Evolutionary conservation across 208 protist species (phyloP).

Genomic region (Wallacemonas rigidus): DNA sequence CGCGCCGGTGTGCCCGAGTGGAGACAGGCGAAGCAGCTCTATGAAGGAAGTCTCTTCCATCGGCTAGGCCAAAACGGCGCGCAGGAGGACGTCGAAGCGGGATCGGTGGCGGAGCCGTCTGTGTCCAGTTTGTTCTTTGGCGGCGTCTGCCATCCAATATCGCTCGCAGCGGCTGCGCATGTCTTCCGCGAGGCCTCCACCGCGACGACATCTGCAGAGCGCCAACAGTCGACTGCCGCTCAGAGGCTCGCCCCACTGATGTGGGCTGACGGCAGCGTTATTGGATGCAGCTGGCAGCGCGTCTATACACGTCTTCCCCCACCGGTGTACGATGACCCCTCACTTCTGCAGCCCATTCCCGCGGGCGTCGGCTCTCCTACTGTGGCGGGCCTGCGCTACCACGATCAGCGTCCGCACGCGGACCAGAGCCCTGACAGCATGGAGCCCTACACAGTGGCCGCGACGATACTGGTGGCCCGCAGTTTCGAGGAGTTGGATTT

Average conservation of each 20-base stretch:
- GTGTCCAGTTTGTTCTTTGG: slow-evolving; percentile 9
- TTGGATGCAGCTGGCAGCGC: slow-evolving; percentile 75
- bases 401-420: background rate
- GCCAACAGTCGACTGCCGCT: slow-evolving; percentile 25
- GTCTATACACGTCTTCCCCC: slow-evolving; percentile 25
- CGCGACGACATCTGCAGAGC: slow-evolving; percentile 25
- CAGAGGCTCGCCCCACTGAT: slow-evolving; percentile 66
- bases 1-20: slow-evolving; percentile 1
- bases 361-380: background rate
- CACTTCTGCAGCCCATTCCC: background rate
- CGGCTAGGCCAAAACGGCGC: background rate
- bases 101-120: background rate
- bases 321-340: slow-evolving; percentile 17
- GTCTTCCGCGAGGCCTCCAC: slow-evolving; percentile 4
- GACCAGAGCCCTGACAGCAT: background rate
- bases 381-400: slow-evolving; percentile 5
- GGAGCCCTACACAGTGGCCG: slow-evolving; percentile 31
- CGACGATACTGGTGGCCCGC: slow-evolving; percentile 69
- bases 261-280: slow-evolving; percentile 55
- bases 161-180: slow-evolving; percentile 16
- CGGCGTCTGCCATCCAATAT: slow-evolving; percentile 20
- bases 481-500: slow-evolving; percentile 79
- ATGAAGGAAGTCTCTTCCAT: background rate
- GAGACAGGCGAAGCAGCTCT: background rate
- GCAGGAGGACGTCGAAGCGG: background rate